These are phyloP conservation scores for Yarrowia sp. DNA, from an alignment of 805 yeast species.

Conservation along the genomic window DNA sequence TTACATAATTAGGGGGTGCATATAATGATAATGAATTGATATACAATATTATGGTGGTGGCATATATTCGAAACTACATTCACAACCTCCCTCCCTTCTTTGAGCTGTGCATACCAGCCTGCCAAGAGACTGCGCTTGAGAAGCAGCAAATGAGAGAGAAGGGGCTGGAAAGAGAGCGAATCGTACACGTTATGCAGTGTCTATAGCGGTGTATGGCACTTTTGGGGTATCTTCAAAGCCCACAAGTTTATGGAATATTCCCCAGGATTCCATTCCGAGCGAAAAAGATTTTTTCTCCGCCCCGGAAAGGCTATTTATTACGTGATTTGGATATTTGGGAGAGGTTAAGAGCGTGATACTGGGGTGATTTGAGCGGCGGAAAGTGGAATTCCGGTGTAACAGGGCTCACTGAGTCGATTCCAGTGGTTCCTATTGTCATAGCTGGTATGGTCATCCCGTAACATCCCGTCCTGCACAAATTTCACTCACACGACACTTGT, in stretches of 20 bases:
- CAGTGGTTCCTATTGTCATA: background rate
- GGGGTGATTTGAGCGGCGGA: background rate
- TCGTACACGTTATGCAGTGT: too few relatives aligned
- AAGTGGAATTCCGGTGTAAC: background rate
- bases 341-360: background rate
- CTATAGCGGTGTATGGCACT: background rate
- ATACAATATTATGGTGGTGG: background rate
- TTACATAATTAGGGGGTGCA: background rate
- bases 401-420: too few relatives aligned
- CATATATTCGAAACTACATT: background rate
- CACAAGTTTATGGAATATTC: background rate
- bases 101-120: background rate
- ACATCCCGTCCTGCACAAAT: background rate
- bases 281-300: background rate
- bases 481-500: background rate
- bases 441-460: background rate
- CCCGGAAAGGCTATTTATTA: background rate
- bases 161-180: too few relatives aligned
- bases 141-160: background rate
- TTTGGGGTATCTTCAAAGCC: background rate
- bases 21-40: background rate
- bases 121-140: background rate
- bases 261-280: background rate
- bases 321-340: background rate
- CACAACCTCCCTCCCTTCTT: background rate